A percentile compares a stretch with the other conserved stretches of the same genome.
These are phyloP conservation scores for Simmondsia chinensis DNA, from an alignment of 148 eudicot species.

Conservation along the genomic window DNA sequence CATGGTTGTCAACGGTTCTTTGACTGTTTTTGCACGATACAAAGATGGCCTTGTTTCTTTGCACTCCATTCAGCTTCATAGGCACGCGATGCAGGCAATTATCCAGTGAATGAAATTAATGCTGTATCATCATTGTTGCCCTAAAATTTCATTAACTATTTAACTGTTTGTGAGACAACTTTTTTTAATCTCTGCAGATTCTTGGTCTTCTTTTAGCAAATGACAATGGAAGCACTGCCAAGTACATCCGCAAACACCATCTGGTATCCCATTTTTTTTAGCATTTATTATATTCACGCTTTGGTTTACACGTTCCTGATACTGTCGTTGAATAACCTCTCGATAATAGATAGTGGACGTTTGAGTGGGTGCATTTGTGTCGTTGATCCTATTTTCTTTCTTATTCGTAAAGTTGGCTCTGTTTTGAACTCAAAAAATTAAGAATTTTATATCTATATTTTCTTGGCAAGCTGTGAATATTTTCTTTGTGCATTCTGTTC, in stretches of 20 bases:
- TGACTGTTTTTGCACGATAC: slow-evolving; percentile 60
- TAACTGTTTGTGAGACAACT: no score
- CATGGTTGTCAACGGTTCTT: slow-evolving; percentile 96
- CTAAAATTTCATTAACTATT: no score
- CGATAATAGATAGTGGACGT: no score
- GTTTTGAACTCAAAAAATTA: no score
- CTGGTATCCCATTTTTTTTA: slow-evolving; percentile 84
- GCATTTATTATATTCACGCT: no score
- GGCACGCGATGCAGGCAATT: slow-evolving; percentile 97
- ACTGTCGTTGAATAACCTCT: no score
- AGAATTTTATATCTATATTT: background rate
- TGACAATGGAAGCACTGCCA: slow-evolving; percentile 94
- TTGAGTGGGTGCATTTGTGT: no score
- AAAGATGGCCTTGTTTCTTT: slow-evolving; percentile 76
- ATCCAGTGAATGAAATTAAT: background rate
- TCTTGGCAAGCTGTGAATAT: background rate
- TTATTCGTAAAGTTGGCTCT: no score
- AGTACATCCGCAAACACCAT: slow-evolving; percentile 84
- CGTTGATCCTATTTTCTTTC: no score
- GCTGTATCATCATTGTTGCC: background rate
- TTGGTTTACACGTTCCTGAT: no score
- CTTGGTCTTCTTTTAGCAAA: slow-evolving; percentile 85
- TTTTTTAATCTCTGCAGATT: slow-evolving; percentile 50
- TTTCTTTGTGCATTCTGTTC: background rate
- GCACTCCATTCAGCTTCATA: slow-evolving; percentile 93